Conservation (phyloP, 1,139 yeast genomes). For the Taiozyma sp. region DNA sequence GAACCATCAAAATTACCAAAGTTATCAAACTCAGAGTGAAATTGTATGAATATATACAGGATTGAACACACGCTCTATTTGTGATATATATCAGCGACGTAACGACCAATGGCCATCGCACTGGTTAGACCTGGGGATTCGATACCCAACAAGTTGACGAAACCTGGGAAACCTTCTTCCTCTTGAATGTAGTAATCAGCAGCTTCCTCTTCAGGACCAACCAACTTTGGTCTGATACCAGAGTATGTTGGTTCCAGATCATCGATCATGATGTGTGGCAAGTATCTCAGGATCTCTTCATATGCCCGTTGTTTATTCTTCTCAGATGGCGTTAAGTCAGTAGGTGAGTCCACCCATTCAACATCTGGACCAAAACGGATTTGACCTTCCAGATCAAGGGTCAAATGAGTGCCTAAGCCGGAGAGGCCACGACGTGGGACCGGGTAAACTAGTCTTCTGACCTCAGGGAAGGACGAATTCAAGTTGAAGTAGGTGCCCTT, state of each 20-base stretch:
- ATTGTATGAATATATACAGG: neutral
- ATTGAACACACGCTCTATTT: conserved; percentile 5
- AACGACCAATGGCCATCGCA: conserved; percentile 74
- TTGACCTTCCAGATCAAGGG: conserved; percentile 79
- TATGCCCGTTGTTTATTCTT: conserved; percentile 50
- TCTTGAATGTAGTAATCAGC: conserved; percentile 77
- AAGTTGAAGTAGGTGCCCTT: conserved; percentile 72
- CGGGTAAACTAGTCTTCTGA: conserved; percentile 60
- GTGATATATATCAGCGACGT: conserved; percentile 46
- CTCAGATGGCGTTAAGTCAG: conserved; percentile 45
- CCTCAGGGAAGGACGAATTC: conserved; percentile 30
- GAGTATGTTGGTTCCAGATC: conserved; percentile 65
- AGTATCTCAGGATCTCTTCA: conserved; percentile 55
- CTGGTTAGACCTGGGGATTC: conserved; percentile 91
- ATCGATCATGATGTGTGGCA: conserved; percentile 48
- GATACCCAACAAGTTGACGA: conserved; percentile 74
- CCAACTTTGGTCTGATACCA: conserved; percentile 80
- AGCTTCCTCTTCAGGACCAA: conserved; percentile 37
- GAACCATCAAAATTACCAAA: conserved; percentile 66
- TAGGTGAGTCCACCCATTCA: conserved; percentile 64
- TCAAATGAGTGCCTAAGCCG: conserved; percentile 83
- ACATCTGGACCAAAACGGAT: conserved; percentile 85
- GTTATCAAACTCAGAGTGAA: conserved; percentile 17
- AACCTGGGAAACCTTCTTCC: conserved; percentile 69
- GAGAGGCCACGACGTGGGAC: conserved; percentile 70